Evolutionary conservation across 1,284 basidiomycete species (phyloP).

Genomic region (Puccinia hordei): DNA sequence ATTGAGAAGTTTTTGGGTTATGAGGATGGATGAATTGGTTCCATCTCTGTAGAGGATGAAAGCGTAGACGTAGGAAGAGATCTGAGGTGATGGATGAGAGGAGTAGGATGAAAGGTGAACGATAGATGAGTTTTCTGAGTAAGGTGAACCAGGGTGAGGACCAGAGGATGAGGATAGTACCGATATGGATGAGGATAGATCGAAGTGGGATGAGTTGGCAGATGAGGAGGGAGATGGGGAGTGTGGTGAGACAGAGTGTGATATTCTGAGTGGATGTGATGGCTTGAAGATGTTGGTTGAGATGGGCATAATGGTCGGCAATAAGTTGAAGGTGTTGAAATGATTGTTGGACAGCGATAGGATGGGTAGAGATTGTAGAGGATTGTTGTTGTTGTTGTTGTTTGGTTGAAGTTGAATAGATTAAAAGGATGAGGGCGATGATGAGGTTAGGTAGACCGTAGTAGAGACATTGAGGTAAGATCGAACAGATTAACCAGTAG

Average conservation of each 20-base stretch:
- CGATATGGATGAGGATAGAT: constrained; percentile 56
- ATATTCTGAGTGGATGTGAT: background rate
- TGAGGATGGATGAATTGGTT: background rate
- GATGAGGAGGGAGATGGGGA: constrained; percentile 57
- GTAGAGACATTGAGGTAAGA: background rate
- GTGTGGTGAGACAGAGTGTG: constrained; percentile 32
- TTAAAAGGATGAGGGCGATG: background rate
- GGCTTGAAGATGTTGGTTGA: background rate
- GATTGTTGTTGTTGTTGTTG: background rate
- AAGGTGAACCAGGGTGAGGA: constrained; percentile 58
- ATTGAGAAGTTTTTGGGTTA: background rate
- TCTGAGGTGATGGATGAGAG: background rate
- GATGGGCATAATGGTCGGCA: constrained; percentile 5
- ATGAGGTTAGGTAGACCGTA: constrained; percentile 11
- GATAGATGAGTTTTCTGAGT: constrained; percentile 57
- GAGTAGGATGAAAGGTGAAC: constrained; percentile 51
- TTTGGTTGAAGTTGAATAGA: background rate
- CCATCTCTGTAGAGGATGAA: constrained; percentile 54
- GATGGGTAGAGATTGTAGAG: background rate
- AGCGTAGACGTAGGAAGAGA: constrained; percentile 44
- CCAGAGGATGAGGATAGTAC: constrained; percentile 57
- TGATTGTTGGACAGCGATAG: background rate
- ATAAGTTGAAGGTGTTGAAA: constrained; percentile 34
- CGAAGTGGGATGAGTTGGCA: constrained; percentile 56
- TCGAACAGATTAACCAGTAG: background rate